phyloP scores from a whole-genome alignment of 768 basidiomycete species.

The Phaeotremella skinneri region DNA sequence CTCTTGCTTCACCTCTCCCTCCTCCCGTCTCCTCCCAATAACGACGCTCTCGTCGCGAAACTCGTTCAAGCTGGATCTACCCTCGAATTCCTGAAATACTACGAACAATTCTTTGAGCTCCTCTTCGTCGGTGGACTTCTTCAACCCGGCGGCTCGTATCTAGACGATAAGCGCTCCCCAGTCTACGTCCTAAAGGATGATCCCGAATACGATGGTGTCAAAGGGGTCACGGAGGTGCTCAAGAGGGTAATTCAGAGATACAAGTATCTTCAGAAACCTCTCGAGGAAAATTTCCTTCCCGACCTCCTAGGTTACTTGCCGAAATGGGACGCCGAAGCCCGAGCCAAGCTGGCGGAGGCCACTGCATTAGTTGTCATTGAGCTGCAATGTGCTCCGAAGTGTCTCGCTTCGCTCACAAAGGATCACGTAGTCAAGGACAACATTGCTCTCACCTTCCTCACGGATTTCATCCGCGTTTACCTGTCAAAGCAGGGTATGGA shows the following conservation, averaged over 20 bases:
- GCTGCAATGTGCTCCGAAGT: conserved; percentile 72
- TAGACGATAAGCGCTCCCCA: conserved; percentile 77
- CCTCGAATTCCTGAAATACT: conserved; percentile 95
- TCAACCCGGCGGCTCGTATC: conserved; percentile 87
- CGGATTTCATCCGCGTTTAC: conserved; percentile 76
- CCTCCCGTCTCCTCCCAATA: conserved; percentile 41
- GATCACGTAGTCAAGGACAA: conserved; percentile 96
- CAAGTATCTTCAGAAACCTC: conserved; percentile 97
- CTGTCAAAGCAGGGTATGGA: conserved; percentile 81
- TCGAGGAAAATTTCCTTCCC: conserved; percentile 80
- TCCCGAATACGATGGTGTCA: conserved; percentile 65
- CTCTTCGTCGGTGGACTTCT: conserved; percentile 92
- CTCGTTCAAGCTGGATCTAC: conserved; percentile 87
- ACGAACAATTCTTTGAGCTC: conserved; percentile 92
- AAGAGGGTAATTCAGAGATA: conserved; percentile 97
- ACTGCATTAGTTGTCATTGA: conserved; percentile 79
- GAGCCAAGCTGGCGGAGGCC: conserved; percentile 78
- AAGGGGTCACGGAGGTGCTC: conserved; percentile 88
- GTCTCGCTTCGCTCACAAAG: conserved; percentile 78
- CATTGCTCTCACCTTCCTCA: conserved; percentile 71
- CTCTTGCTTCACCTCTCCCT: conserved; percentile 48
- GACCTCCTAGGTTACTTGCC: conserved; percentile 69
- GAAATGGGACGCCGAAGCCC: conserved; percentile 72
- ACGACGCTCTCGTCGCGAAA: conserved; percentile 48
- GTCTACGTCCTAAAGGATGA: conserved; percentile 58